These are phyloP conservation scores for Aspergillus campestris DNA, from an alignment of 495 filamentous ascomycete species.

Conservation along the genomic window DNA sequence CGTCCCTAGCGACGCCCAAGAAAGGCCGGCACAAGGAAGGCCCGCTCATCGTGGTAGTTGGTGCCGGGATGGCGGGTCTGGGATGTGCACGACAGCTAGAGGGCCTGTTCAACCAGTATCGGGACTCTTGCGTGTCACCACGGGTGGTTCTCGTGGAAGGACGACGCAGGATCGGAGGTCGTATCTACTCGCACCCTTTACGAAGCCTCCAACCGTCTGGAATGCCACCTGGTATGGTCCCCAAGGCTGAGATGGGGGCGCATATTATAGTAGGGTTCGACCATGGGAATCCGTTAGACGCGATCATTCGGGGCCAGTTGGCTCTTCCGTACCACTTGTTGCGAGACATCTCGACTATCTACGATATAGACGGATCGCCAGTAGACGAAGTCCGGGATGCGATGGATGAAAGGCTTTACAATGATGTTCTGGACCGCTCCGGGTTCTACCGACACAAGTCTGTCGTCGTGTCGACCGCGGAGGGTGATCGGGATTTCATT, in stretches of 20 bases:
- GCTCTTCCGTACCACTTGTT: slow-evolving; percentile 78
- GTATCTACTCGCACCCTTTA: slow-evolving; percentile 87
- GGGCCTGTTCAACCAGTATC: slow-evolving; percentile 69
- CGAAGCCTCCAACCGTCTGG: slow-evolving; percentile 45
- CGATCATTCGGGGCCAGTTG: slow-evolving; percentile 83
- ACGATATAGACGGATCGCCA: slow-evolving; percentile 75
- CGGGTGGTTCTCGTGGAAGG: slow-evolving; percentile 80
- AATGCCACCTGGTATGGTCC: slow-evolving; percentile 44
- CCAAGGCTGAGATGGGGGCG: slow-evolving; percentile 90
- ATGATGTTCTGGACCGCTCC: slow-evolving; percentile 84
- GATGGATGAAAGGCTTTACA: slow-evolving; percentile 82
- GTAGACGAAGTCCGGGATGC: slow-evolving; percentile 75
- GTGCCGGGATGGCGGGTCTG: slow-evolving; percentile 89
- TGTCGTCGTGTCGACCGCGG: slow-evolving; percentile 56
- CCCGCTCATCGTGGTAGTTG: slow-evolving; percentile 72
- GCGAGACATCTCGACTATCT: slow-evolving; percentile 78
- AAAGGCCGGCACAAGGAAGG: slow-evolving; percentile 41
- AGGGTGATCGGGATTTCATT: slow-evolving; percentile 80
- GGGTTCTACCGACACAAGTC: slow-evolving; percentile 78
- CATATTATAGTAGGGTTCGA: slow-evolving; percentile 98
- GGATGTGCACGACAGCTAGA: slow-evolving; percentile 90
- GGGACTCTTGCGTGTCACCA: slow-evolving; percentile 56
- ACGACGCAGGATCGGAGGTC: slow-evolving; percentile 78
- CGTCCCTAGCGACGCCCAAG: slow-evolving; percentile 27
- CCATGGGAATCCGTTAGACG: slow-evolving; percentile 85